Evolutionary conservation across 495 filamentous ascomycete genomes (phyloP), one percentile per base, ranked within the genome.

Genomic region (Rusavskia elegans): DNA sequence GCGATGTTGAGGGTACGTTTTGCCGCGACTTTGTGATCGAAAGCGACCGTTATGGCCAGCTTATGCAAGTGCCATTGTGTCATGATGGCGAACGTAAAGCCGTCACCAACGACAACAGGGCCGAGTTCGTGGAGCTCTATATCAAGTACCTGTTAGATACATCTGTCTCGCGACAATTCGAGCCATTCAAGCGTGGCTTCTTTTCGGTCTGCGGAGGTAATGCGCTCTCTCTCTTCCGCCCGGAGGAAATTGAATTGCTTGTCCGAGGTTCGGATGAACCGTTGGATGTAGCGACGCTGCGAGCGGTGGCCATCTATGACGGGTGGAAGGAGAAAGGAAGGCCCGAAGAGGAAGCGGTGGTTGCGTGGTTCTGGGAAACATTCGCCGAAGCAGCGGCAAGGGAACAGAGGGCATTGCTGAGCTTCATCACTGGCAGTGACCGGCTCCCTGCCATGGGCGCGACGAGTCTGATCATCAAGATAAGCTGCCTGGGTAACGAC

Each of bases 101-200:
- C 23, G 90, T 96, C 41, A 95, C 89, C 29, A 93, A 90, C 60
- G 58, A 73, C 38, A 96, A 95, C 54, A 76, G 88, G 30, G 76
- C 78, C 44, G 90, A 95, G 56, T 96, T 89, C 59, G 90, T 95
- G 37, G 86, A 93, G 53, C 53, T 86, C 9, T 95, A 95, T 59
- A 78, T 95, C 5, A 78, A 79, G 38, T 83, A 90, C 63, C 67
- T 89, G 14, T 77, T 96, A 16, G 88, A 95, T 61, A 81, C 77
- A 20, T 75, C 84, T 1, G 84, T 96, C 16, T 66, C 76, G 50
- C 74, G 86, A 44, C 89, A 96, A 60, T 96, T 89, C 53, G 90
- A 95, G 65, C 90, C 89, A 11, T 96, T 96, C 73, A 93, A 90
- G 64, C 80, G 89, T 42, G 89, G 89, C 4, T 96, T 96, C 65